These are phyloP conservation scores for Obba rivulosa DNA, from an alignment of 768 basidiomycete species.

Conservation along the genomic window DNA sequence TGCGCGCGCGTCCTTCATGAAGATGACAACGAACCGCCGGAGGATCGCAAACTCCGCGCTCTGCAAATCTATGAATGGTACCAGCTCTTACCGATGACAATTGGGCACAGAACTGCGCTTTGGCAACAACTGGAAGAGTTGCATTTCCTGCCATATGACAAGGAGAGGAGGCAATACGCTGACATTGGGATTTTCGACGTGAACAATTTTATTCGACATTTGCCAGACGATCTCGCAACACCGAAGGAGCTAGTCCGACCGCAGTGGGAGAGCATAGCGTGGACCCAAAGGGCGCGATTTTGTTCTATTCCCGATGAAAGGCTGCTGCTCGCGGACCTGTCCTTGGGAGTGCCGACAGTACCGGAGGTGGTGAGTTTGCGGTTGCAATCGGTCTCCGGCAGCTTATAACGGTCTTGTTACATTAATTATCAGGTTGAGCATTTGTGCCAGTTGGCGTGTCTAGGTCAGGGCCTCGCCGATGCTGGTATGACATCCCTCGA, in stretches of 20 bases:
- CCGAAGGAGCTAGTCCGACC: constrained; percentile 34
- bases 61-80: constrained; percentile 30
- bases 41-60: constrained; percentile 19
- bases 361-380: constrained; percentile 37
- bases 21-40: constrained; percentile 13
- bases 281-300: constrained; percentile 44
- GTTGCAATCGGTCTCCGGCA: not conserved
- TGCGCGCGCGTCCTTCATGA: constrained; percentile 31
- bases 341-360: constrained; percentile 34
- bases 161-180: constrained; percentile 15
- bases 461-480: constrained; percentile 26
- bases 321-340: constrained; percentile 29
- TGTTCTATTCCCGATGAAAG: constrained; percentile 23
- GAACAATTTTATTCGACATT: constrained; percentile 15
- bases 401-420: not conserved
- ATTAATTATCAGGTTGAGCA: constrained; percentile 34
- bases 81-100: constrained; percentile 28
- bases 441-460: constrained; percentile 34
- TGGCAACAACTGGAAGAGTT: constrained; percentile 31
- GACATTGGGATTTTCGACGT: constrained; percentile 2
- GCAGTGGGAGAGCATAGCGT: constrained; percentile 37
- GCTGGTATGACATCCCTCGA: constrained; percentile 19
- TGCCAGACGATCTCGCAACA: constrained; percentile 29
- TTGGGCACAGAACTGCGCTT: constrained; percentile 4
- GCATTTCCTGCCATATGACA: constrained; percentile 37